phyloP scores from a whole-genome alignment of 1,284 basidiomycete genomes.

The Tetrapyrgos nigripes region DNA sequence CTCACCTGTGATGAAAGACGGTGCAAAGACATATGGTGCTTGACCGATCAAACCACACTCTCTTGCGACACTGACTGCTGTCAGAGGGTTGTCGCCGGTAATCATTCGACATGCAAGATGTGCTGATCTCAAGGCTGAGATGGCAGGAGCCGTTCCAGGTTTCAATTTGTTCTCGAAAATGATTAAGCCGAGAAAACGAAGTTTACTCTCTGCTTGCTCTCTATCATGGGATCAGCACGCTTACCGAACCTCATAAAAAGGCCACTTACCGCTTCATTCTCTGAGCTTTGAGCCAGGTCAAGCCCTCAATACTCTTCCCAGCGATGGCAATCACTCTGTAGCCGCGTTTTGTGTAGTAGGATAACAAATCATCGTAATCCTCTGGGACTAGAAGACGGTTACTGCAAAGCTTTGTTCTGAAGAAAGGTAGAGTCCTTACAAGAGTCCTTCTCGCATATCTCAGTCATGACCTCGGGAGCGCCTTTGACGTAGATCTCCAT shows the following conservation, averaged over 20 bases:
- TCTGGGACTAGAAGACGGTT: slow-evolving; percentile 73
- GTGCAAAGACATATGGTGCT: slow-evolving; percentile 92
- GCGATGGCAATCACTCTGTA: slow-evolving; percentile 99
- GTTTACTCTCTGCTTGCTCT: slow-evolving; percentile 91
- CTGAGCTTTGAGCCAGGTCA: slow-evolving; percentile 98
- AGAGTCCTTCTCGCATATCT: slow-evolving; percentile 90
- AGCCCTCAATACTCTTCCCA: slow-evolving; percentile 91
- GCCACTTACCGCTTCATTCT: slow-evolving; percentile 84
- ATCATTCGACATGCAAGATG: slow-evolving; percentile 98
- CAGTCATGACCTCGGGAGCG: slow-evolving; percentile 96
- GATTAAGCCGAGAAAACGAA: slow-evolving; percentile 94
- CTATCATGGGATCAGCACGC: slow-evolving; percentile 45
- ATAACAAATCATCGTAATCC: slow-evolving; percentile 96
- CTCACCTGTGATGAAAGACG: slow-evolving; percentile 80
- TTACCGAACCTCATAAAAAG: slow-evolving; percentile 5
- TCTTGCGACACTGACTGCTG: slow-evolving; percentile 95
- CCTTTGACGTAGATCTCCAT: slow-evolving; percentile 99
- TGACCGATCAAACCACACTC: slow-evolving; percentile 93
- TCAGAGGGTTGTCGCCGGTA: slow-evolving; percentile 97
- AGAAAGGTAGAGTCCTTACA: slow-evolving; percentile 58
- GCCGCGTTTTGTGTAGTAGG: slow-evolving; percentile 97
- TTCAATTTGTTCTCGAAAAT: slow-evolving; percentile 99
- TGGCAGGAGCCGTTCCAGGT: slow-evolving; percentile 90
- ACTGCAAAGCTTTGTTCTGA: slow-evolving; percentile 7
- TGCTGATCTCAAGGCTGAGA: slow-evolving; percentile 87